Evolutionary conservation across 495 filamentous ascomycete species (phyloP), one percentile per base, ranked within the genome.

Genomic region (Aspergillus haitiensis): DNA sequence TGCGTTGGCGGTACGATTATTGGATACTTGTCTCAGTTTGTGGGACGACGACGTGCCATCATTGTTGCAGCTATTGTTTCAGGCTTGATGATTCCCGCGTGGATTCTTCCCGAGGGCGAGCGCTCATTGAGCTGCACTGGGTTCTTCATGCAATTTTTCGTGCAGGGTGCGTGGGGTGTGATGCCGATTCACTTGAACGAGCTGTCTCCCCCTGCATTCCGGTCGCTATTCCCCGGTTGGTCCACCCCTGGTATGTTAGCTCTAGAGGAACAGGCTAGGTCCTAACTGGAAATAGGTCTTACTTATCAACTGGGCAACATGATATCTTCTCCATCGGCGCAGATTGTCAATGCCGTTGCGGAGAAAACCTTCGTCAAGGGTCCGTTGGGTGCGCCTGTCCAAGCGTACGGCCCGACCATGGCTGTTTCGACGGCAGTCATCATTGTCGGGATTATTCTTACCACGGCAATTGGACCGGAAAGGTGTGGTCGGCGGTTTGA

Each of bases 161-260:
- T 91, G 21, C 86, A 91, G 65, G 89, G 89, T 8, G 86, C 87
- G 0, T 93, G 85, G 86, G 88, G 89, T 36, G 84, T 91, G 7
- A 84, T 91, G 32, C 89, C 89, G 8, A 88, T 92, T 64, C 89
- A 91, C 63, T 78, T 93, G 51, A 89, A 89, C 68, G 89, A 93
- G 74, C 80, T 92, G 0, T 84, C 88, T 0, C 89, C 88, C 7
- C 82, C 84, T 0, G 86, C 86, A 0, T 91, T 88, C 76, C 82
- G 88, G n/a, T 88, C 88, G 3, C 81, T 69, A 0, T 75, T 75
- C 59, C 69, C 72, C 4, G 72, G 72, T 64, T 42, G 58, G 33
- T 63, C 6, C 32, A 39, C 50, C n/a, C 34, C 18, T 9, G 2
- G 13, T 8, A n/a, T 21, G n/a, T 6, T 27, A 4, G 33, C n/a